Conservation (phyloP, 305 asterid species). For the Stenogyne calaminthoides region DNA sequence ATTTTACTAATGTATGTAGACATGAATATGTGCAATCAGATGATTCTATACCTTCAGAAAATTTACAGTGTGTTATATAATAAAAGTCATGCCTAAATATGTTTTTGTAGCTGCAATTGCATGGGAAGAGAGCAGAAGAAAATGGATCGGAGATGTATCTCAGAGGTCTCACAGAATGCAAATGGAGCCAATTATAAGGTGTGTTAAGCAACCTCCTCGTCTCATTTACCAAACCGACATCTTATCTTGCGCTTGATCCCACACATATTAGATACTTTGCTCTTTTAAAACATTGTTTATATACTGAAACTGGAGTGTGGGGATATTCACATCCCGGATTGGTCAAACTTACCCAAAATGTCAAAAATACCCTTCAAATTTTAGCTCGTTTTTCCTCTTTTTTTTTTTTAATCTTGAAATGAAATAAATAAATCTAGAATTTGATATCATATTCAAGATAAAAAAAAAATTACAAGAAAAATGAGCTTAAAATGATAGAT, state of each 20-base stretch:
- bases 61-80: not conserved
- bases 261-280: no score
- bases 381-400: no score
- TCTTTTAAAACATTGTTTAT: not conserved
- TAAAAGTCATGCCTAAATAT: conserved; percentile 13
- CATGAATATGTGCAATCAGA: not conserved
- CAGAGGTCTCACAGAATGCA: conserved; percentile 44
- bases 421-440: no score
- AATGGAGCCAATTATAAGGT: conserved; percentile 79
- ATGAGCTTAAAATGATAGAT: no score
- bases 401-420: no score
- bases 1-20: not conserved
- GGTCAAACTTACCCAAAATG: no score
- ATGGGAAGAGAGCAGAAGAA: conserved; percentile 71
- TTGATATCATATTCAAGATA: no score
- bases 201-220: conserved; percentile 13
- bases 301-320: not conserved
- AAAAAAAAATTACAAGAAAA: no score
- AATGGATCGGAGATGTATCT: conserved; percentile 62
- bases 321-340: no score
- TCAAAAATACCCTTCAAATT: no score
- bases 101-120: conserved; percentile 59
- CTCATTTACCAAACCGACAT: no score
- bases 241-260: no score
- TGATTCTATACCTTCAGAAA: not conserved